Evolutionary conservation across 768 basidiomycete genomes (phyloP).

Genomic region (Lactarius evosmus): DNA sequence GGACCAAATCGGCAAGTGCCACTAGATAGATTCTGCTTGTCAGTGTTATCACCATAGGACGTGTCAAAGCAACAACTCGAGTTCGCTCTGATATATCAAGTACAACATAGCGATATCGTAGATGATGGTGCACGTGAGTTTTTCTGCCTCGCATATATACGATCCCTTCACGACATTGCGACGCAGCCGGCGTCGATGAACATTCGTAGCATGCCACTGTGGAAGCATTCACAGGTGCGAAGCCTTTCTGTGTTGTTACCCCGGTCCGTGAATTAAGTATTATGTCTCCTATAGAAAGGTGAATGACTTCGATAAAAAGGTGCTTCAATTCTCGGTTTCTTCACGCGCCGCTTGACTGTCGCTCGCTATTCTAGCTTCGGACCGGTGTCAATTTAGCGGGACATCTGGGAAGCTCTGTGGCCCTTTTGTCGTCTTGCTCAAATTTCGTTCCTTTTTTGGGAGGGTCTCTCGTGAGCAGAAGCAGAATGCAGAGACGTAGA

Average conservation of each 20-base stretch:
- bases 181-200: background rate
- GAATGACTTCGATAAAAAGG: background rate
- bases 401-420: slow-evolving; percentile 71
- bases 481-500: slow-evolving; percentile 10
- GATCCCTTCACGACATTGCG: background rate
- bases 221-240: background rate
- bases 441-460: slow-evolving; percentile 64
- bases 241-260: background rate
- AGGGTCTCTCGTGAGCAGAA: slow-evolving; percentile 40
- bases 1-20: background rate
- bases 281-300: background rate
- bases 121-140: background rate
- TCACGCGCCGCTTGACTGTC: slow-evolving; percentile 1
- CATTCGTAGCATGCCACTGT: background rate
- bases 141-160: background rate
- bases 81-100: background rate
- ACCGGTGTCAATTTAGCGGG: slow-evolving; percentile 73
- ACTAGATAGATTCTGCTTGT: background rate
- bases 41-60: background rate
- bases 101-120: background rate
- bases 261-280: background rate
- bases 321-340: slow-evolving; percentile 29
- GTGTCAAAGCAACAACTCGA: too few relatives aligned
- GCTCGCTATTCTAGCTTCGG: slow-evolving; percentile 46
- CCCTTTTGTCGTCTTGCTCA: slow-evolving; percentile 67